Evolutionary conservation across 192 early-diverging fungal species (phyloP), one percentile per base, ranked within the genome.

Genomic region (Backusella mclennaniae): DNA sequence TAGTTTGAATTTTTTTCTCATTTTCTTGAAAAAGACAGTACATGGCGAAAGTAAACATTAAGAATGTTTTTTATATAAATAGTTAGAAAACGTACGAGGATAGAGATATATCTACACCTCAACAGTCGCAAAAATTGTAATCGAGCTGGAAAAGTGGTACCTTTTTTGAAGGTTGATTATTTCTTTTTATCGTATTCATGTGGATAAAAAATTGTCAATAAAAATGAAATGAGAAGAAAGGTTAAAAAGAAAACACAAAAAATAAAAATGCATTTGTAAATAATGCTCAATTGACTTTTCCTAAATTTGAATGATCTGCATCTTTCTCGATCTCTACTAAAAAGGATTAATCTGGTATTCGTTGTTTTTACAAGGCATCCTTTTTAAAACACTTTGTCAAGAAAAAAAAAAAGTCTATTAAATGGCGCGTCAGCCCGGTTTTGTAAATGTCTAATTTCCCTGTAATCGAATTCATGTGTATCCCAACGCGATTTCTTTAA

Each of bases 31-130:
- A 26, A n/a, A n/a, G n/a, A n/a, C n/a, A n/a, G n/a, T n/a, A n/a
- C n/a, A n/a, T n/a, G n/a, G n/a, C n/a, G n/a, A n/a, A n/a, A n/a
- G 42, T 31, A 19, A 5, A 1, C 15, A 46, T 46, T 46, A 17
- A 5, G 3, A 46, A 46, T 15, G 15, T 46, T 19, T 46, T 46
- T 46, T 15, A 46, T 46, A n/a, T 19, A 39, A 71, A 5, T 3
- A 26, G 8, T 36, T 8, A 46, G 26, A n/a, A 71, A 71, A 41
- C 41, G 6, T 71, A 71, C 69, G 21, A 44, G 23, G 46, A 71
- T 46, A 71, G 17, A 46, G 36, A 71, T 41, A 71, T 15, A 46
- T 71, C 69, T 1, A 71, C 69, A 71, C 69, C 69, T 19, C 69
- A 71, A n/a, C 26, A 71, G 2, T 71, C 35, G 29, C 69, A 71